Percentiles rank a stretch among this genome's conserved stretches.
Evolutionary conservation across 345 rosid genomes (phyloP).

Genomic region (Chamaenerion angustifolium): DNA sequence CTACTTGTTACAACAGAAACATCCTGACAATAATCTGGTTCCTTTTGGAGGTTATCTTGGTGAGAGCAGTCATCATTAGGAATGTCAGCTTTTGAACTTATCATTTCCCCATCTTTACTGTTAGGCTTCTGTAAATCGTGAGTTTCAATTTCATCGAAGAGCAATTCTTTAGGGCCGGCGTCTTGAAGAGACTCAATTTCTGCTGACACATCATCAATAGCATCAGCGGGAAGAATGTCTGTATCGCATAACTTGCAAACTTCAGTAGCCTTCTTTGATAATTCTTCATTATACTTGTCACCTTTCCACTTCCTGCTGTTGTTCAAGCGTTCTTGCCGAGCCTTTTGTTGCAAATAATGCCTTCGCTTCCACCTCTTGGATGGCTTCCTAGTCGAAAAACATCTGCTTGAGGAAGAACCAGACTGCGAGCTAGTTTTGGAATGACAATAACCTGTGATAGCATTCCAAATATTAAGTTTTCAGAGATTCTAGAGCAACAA

Average conservation of each 20-base stretch:
- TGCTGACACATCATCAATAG: slow-evolving; percentile 19
- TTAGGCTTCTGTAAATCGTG: slow-evolving; percentile 16
- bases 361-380: slow-evolving; percentile 87
- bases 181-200: slow-evolving; percentile 28
- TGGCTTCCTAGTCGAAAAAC: slow-evolving; percentile 42
- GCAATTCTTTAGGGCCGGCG: slow-evolving; percentile 19
- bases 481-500: not conserved
- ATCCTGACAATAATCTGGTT: slow-evolving; percentile 19
- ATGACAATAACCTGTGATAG: slow-evolving; percentile 36
- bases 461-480: not conserved
- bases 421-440: slow-evolving; percentile 23
- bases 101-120: slow-evolving; percentile 28
- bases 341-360: slow-evolving; percentile 67
- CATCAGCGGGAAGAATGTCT: slow-evolving; percentile 16
- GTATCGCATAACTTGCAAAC: slow-evolving; percentile 17
- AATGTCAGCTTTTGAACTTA: slow-evolving; percentile 16
- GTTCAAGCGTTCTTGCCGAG: slow-evolving; percentile 84
- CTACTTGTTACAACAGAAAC: slow-evolving; percentile 27
- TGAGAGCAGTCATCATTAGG: slow-evolving; percentile 18
- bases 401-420: slow-evolving; percentile 42
- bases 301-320: slow-evolving; percentile 91
- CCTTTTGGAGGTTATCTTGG: slow-evolving; percentile 12
- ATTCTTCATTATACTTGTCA: slow-evolving; percentile 37
- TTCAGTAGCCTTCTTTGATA: slow-evolving; percentile 19
- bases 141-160: slow-evolving; percentile 20